Base-by-base conservation (phyloP, 192 early-diverging fungal species). In the Radiomyces spectabilis region DNA sequence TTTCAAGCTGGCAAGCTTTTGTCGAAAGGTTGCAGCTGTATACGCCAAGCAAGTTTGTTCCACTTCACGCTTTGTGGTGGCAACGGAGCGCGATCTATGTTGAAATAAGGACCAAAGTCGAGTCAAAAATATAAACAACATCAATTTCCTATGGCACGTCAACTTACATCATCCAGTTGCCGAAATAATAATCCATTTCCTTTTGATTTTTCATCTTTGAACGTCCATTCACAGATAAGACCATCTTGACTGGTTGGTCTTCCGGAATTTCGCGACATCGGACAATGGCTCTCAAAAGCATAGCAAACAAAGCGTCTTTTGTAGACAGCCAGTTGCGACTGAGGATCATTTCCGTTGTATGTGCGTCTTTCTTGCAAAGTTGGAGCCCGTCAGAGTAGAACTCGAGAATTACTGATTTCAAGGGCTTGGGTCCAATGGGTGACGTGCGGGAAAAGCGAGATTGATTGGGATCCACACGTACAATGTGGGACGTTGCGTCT, bases 131-230 rank as follows among this genome's bases (percentile, higher is more conserved):
- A 43, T 19, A 43, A 10, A 18, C 4, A 5, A 9, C 0, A n/a
- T 9, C 27, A 3, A 29, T 12, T 41, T 41, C 41, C 4, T 54
- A 34, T 39, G 18, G 0, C 2, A 7, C 9, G 37, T 50, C n/a
- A n/a, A n/a, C 51, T 55, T 55, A 53, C 60, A 62, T 34, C 50
- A 62, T 62, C 52, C 52, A 62, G 31, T 62, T 62, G 15, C 60
- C 60, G 49, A 62, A 62, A 13, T 62, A 62, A 37, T 34, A 16
- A 48, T 62, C 43, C 33, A 62, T 62, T 4, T 54, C 52, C 41
- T 49, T 54, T 29, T 25, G 6, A 16, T 62, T 37, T 25, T 34
- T 49, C 35, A 62, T 51, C 8, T 30, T 53, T 1, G 52, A 31
- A 4, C 60, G 51, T 2, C 60, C 60, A 49, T 62, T 62, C 0